Conservation (phyloP, 2,329 filamentous ascomycete species). For the Trichoderma arundinaceum region DNA sequence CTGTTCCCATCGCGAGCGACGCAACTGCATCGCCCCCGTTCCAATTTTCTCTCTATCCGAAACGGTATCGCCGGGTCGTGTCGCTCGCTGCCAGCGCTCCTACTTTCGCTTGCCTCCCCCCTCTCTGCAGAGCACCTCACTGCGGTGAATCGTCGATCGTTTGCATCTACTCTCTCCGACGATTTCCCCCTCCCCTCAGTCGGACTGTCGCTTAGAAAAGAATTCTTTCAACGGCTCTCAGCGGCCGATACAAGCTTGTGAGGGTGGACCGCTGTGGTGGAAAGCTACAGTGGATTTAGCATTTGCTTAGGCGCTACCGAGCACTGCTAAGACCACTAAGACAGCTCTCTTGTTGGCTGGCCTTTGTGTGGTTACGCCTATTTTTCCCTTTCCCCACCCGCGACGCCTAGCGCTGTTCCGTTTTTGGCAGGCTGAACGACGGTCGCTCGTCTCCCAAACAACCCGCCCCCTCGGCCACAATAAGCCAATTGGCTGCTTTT, state of each 20-base stretch:
- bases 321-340: constrained; percentile 13
- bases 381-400: constrained; percentile 25
- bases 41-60: constrained; percentile 29
- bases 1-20: constrained; percentile 15
- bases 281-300: constrained; percentile 15
- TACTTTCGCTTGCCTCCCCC: constrained; percentile 21
- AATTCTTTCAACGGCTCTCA: constrained; percentile 2
- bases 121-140: constrained; percentile 4
- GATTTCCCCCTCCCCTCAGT: neutral
- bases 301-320: constrained; percentile 11
- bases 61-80: constrained; percentile 30
- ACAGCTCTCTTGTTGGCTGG: constrained; percentile 5
- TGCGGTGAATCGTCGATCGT: constrained; percentile 3
- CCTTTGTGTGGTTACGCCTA: constrained; percentile 19
- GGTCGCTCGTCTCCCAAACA: constrained; percentile 31
- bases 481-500: constrained; percentile 20
- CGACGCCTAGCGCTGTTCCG: constrained; percentile 22
- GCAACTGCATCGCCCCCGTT: constrained; percentile 1
- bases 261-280: constrained; percentile 14
- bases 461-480: constrained; percentile 24
- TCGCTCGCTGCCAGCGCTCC: constrained; percentile 28
- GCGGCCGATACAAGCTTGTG: constrained; percentile 7
- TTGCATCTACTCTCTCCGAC: neutral
- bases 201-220: constrained; percentile 6
- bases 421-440: constrained; percentile 28